These are phyloP conservation scores for Penicillium sp. DNA, from an alignment of 2,329 filamentous ascomycete species.

Conservation along the genomic window DNA sequence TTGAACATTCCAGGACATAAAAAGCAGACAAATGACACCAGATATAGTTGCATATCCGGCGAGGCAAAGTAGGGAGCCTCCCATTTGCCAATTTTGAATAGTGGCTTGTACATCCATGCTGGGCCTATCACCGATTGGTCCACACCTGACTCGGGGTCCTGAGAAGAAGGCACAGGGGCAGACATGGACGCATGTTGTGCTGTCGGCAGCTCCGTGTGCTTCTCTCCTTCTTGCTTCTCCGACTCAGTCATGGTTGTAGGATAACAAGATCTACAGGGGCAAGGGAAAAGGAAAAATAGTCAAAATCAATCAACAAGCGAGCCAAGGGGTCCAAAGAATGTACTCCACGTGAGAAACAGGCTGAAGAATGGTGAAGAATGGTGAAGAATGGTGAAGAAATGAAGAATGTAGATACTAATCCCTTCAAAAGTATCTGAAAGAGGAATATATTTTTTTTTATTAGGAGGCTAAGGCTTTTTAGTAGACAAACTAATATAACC, in stretches of 20 bases:
- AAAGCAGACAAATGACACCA: slow-evolving; percentile 64
- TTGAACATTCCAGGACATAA: slow-evolving; percentile 67
- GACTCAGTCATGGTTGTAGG: slow-evolving; percentile 11
- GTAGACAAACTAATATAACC: slow-evolving; percentile 4
- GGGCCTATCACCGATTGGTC: slow-evolving; percentile 25
- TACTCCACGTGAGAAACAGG: slow-evolving; percentile 3
- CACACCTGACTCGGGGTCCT: slow-evolving; percentile 20
- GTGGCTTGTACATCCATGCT: slow-evolving; percentile 59
- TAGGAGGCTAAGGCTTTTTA: not conserved
- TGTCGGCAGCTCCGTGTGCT: slow-evolving; percentile 8
- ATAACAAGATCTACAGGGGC: not conserved
- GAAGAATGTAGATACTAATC: not conserved
- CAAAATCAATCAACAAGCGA: slow-evolving; percentile 4
- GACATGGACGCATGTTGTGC: slow-evolving; percentile 26
- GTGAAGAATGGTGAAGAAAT: not conserved
- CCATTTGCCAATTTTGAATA: slow-evolving; percentile 45
- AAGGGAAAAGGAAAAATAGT: not conserved
- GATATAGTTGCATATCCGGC: slow-evolving; percentile 60
- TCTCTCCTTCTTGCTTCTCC: slow-evolving; percentile 10
- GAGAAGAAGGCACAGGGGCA: slow-evolving; percentile 3
- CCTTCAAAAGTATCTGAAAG: not conserved
- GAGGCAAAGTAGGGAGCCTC: slow-evolving; percentile 62
- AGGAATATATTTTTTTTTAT: not conserved
- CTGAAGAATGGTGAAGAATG: slow-evolving; percentile 2
- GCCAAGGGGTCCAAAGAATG: slow-evolving; percentile 5